Base-by-base conservation (phyloP, 208 protist species). In the Leishmania martiniquensis region DNA sequence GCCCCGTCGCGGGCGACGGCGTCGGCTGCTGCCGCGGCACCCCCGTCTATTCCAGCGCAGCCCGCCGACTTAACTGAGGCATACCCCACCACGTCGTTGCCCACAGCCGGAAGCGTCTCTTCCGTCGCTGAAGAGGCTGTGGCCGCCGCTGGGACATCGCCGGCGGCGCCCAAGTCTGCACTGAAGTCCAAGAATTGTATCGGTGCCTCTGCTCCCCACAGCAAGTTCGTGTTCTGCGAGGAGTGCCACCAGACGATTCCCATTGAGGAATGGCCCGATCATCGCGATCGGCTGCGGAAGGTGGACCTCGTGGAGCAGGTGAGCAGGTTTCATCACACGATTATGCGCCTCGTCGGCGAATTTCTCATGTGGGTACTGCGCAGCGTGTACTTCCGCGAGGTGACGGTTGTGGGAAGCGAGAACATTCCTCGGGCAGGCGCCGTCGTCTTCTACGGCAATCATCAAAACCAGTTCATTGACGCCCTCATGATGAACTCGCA, bases 381-480 rank as follows among this genome's bases (percentile, higher is more conserved):
- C 76, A 93, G 93, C 78, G 88, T 98, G 78, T 99, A 98, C 88
- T 99, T 98, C 75, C 89, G 96, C 49, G 95, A 98, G 72, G 93
- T 99, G 17, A 92, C 91, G 0, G 86, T 98, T 2, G 94, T 98
- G 17, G 95, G 96, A 49, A 73, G 72, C 55, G 93, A 97, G 80
- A 97, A 97, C 78, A 93, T 99, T 47, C 97, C 97, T 32, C 76
- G 78, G 39, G 86, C 86, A n/a, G 96, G 96, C 6, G 93, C 96
- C 15, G 89, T 95, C 42, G 93, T 99, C 42, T 99, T 99, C 77
- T 98, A 97, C 79, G 96, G 97, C 49, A 98, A 98, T 72, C 94
- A 98, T 75, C 94, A 97, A 71, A 98, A 98, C 80, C 96, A 98
- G 75, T 97, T 97, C 75, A 95, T 96, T 68, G 96, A 98, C 84